phyloP scores from a whole-genome alignment of 176 grass and related monocot species.

The Avena atlantica region DNA sequence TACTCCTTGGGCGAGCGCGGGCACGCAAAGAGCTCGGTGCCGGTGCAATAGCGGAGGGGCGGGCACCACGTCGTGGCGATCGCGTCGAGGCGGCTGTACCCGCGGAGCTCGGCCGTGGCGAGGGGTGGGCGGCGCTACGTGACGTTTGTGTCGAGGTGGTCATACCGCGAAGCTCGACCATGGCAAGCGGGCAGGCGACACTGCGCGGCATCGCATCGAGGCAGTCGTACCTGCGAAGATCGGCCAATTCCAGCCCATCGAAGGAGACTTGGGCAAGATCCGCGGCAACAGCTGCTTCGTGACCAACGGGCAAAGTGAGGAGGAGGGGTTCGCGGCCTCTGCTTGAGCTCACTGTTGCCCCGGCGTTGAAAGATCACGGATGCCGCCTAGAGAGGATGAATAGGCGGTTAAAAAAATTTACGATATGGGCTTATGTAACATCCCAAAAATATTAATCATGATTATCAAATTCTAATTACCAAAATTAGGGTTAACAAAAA shows the following conservation, averaged over 20 bases:
- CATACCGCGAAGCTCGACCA: too few species aligned
- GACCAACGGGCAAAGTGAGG: slow-evolving; percentile 24
- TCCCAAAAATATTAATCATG: too few species aligned
- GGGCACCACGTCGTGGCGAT: slow-evolving; percentile 31
- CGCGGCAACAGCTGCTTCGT: slow-evolving; percentile 41
- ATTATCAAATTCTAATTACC: too few species aligned
- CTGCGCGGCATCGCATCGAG: too few species aligned
- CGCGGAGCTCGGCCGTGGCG: slow-evolving; percentile 46
- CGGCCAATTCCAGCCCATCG: slow-evolving; percentile 31
- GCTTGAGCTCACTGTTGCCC: neutral
- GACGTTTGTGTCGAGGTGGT: too few species aligned
- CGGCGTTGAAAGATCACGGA: neutral
- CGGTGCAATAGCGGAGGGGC: slow-evolving; percentile 39
- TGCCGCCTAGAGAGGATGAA: too few species aligned
- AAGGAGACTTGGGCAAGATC: slow-evolving; percentile 53
- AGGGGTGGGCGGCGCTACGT: too few species aligned
- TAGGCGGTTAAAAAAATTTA: too few species aligned
- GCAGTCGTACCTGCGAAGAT: slow-evolving; percentile 23
- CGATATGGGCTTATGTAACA: too few species aligned
- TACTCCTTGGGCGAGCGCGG: slow-evolving; percentile 58
- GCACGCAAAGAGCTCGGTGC: slow-evolving; percentile 30
- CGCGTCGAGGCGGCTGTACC: slow-evolving; percentile 51
- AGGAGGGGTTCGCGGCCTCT: neutral
- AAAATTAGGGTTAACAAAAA: too few species aligned
- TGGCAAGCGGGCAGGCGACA: too few species aligned